Evolutionary conservation across 768 basidiomycete species (phyloP).

Genomic region (Mrakia frigida): DNA sequence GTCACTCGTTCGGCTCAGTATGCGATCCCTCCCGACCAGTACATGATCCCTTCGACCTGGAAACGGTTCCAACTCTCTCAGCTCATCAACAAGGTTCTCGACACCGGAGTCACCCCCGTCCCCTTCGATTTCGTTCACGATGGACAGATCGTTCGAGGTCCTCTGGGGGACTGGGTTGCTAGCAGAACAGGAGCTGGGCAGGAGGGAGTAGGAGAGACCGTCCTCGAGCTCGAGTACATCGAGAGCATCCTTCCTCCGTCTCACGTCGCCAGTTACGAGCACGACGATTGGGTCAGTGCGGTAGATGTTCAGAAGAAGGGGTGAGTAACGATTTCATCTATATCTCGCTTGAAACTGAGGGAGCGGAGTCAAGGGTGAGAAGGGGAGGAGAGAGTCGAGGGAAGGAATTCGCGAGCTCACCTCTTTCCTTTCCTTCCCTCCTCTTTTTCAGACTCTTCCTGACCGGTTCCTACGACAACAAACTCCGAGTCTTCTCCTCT

Average conservation of each 20-base stretch:
- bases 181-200: slow-evolving; percentile 62
- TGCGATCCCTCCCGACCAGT: slow-evolving; percentile 76
- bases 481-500: slow-evolving; percentile 67
- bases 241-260: slow-evolving; percentile 82
- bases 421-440: not conserved
- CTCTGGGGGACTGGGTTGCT: slow-evolving; percentile 66
- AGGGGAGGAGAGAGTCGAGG: not conserved
- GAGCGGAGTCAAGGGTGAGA: not conserved
- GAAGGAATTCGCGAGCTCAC: not conserved
- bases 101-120: slow-evolving; percentile 51
- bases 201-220: slow-evolving; percentile 67
- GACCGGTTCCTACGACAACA: slow-evolving; percentile 75
- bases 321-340: slow-evolving; percentile 44
- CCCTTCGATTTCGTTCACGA: slow-evolving; percentile 90
- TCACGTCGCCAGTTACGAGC: slow-evolving; percentile 68
- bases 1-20: slow-evolving; percentile 70
- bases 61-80: slow-evolving; percentile 94
- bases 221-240: slow-evolving; percentile 85
- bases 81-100: slow-evolving; percentile 88
- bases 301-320: slow-evolving; percentile 59
- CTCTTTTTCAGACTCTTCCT: slow-evolving; percentile 56
- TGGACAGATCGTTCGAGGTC: slow-evolving; percentile 70
- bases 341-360: not conserved
- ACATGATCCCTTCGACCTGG: slow-evolving; percentile 87
- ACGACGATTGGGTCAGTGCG: slow-evolving; percentile 91